Evolutionary conservation across 2,329 filamentous ascomycete genomes (phyloP), one percentile per base, ranked within the genome.

Genomic region (Fusarium newnesense): DNA sequence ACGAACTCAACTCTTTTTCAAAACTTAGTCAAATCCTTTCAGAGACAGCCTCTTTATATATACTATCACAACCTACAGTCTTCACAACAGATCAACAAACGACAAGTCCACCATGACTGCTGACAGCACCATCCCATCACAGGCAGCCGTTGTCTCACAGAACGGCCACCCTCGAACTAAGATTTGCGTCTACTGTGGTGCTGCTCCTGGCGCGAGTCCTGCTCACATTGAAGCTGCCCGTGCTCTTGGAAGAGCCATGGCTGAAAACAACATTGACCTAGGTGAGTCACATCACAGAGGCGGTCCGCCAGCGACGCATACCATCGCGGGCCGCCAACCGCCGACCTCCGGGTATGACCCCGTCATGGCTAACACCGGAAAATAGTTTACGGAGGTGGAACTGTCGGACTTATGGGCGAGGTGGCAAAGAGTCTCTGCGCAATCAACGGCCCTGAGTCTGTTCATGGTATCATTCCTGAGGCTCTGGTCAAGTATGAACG

Each of bases 121-220:
- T 37, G 78, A 79, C 40, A 77, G 75, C 75, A 67, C 46, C 42
- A 49, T 73, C 43, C 40, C 57, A 8, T 64, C 69, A 26, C 64
- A 69, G 44, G 49, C 68, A 36, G 66, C 40, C 24, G 40, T 71
- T 43, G 61, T 65, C 28, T 64, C 69, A 60, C 73, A 76, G 49
- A 81, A 80, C 69, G 77, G 78, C 69, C 77, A 77, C 36, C 79
- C 82, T 57, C 84, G 82, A 71, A 84, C 92, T 67, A 94, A 94
- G 73, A 92, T 98, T 80, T 97, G 94, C 82, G 96, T 98, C 75
- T 98, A 97, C 88, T 98, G 96, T 85, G 96, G 96, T 79, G 90
- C 96, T 59, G 92, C 90, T 13, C 82, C 88, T 21, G 96, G 96
- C 56, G 90, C 87, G 58, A 92, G 90, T 70, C 91, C 94, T 19